Percentiles rank a stretch among this genome's conserved stretches.
These are phyloP conservation scores for Luffa acutangula DNA, from an alignment of 306 rosid species.

Conservation along the genomic window DNA sequence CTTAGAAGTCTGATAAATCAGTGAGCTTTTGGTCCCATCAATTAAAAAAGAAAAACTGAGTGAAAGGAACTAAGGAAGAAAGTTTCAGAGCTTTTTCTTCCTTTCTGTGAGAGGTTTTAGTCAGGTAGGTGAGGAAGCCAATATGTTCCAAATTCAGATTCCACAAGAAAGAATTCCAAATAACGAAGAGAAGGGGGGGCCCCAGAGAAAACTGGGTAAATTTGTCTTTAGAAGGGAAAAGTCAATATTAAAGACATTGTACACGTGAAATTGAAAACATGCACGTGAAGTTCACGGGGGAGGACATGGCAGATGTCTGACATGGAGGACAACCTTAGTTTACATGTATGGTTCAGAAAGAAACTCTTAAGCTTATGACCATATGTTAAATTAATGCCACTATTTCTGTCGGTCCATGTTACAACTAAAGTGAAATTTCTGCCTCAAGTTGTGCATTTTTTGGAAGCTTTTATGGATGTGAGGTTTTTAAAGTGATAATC, in stretches of 20 bases:
- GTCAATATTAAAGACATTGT: background rate
- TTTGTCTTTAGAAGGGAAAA: background rate
- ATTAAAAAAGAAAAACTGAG: background rate
- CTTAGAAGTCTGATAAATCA: background rate
- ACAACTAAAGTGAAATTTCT: background rate
- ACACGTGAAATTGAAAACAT: constrained; percentile 6
- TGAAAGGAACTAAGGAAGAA: background rate
- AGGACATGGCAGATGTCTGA: background rate
- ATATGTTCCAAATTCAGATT: background rate
- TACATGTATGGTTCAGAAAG: background rate
- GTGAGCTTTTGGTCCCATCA: constrained; percentile 6
- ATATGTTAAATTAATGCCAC: background rate
- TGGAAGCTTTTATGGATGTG: background rate
- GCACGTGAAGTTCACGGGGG: background rate
- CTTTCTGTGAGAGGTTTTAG: background rate
- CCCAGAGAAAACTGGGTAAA: background rate
- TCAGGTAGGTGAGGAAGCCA: constrained; percentile 2
- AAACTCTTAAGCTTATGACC: background rate
- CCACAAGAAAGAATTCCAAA: background rate
- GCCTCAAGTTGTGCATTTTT: background rate
- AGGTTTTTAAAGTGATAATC: background rate
- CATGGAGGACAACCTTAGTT: constrained; percentile 4
- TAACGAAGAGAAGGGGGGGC: background rate
- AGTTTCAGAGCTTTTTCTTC: background rate
- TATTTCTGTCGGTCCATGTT: background rate